A percentile compares a stretch with the other conserved stretches of the same genome.
These are phyloP conservation scores for Parastagonospora avenae DNA, from an alignment of 2,329 filamentous ascomycete genomes.

Conservation along the genomic window DNA sequence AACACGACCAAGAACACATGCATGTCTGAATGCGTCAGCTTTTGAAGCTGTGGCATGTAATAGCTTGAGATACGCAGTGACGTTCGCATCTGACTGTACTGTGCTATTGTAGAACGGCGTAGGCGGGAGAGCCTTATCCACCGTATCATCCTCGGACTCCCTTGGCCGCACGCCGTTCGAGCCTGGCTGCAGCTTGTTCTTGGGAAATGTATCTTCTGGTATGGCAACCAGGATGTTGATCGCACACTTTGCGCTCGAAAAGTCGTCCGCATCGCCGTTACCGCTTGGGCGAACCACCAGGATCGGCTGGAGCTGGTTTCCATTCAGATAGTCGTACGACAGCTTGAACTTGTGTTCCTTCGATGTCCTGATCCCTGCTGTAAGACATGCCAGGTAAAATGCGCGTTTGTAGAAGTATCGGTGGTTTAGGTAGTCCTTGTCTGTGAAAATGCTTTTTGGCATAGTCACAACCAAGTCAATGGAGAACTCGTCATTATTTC, in stretches of 20 bases:
- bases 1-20: constrained; percentile 81
- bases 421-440: constrained; percentile 92
- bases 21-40: constrained; percentile 77
- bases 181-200: constrained; percentile 70
- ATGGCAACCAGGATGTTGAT: constrained; percentile 81
- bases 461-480: constrained; percentile 89
- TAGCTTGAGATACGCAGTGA: constrained; percentile 75
- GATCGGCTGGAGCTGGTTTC: constrained; percentile 78
- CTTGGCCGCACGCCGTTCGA: constrained; percentile 72
- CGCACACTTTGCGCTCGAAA: constrained; percentile 39
- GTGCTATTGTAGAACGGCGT: constrained; percentile 92
- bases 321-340: constrained; percentile 69
- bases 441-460: constrained; percentile 79
- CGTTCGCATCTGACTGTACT: constrained; percentile 75
- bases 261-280: constrained; percentile 42
- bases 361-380: constrained; percentile 68
- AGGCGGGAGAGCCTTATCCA: constrained; percentile 45
- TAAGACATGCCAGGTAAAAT: constrained; percentile 85
- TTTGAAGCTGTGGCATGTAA: constrained; percentile 72
- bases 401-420: constrained; percentile 94
- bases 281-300: constrained; percentile 53
- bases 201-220: constrained; percentile 70
- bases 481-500: constrained; percentile 62
- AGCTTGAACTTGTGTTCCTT: constrained; percentile 61
- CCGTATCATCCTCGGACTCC: constrained; percentile 51